phyloP scores from a whole-genome alignment of 331 rosid genomes.

The Dryas integrifolia region DNA sequence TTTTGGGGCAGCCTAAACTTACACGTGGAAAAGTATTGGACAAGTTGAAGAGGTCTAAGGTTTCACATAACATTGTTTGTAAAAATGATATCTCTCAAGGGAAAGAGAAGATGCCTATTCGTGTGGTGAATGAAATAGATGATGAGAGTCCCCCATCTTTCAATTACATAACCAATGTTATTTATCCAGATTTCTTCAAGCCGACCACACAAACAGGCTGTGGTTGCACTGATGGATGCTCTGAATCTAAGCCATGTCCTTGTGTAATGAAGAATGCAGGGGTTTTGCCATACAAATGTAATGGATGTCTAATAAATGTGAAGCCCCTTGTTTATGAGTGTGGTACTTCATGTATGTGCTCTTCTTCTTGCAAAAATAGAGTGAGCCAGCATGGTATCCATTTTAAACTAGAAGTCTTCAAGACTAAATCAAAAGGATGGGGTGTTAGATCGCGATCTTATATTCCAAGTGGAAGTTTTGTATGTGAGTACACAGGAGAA shows the following conservation, averaged over 20 bases:
- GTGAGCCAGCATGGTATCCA: slow-evolving; percentile 35
- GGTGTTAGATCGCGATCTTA: slow-evolving; percentile 45
- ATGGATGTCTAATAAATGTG: neutral
- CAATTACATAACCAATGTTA: slow-evolving; percentile 18
- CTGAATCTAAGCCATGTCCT: slow-evolving; percentile 8
- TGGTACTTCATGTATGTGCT: slow-evolving; percentile 39
- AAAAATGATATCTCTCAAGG: slow-evolving; percentile 37
- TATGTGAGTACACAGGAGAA: slow-evolving; percentile 50
- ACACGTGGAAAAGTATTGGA: neutral
- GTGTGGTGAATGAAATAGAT: slow-evolving; percentile 14
- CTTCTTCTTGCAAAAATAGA: slow-evolving; percentile 34
- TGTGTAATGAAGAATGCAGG: slow-evolving; percentile 39
- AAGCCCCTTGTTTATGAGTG: slow-evolving; percentile 36
- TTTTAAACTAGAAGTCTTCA: slow-evolving; percentile 43
- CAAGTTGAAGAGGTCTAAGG: neutral
- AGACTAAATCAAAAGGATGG: slow-evolving; percentile 37
- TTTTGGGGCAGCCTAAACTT: neutral
- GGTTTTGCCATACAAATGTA: slow-evolving; percentile 6
- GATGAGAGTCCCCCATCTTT: slow-evolving; percentile 16
- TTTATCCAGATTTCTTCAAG: neutral
- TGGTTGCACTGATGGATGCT: slow-evolving; percentile 28
- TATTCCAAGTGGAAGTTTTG: slow-evolving; percentile 40
- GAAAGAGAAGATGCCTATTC: slow-evolving; percentile 34
- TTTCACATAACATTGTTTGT: slow-evolving; percentile 1
- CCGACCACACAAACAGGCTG: slow-evolving; percentile 1